A percentile compares a stretch with the other conserved stretches of the same genome.
phyloP scores from a whole-genome alignment of 225 moss, liverwort and hornwort genomes.

The Rhytidiadelphus loreus region DNA sequence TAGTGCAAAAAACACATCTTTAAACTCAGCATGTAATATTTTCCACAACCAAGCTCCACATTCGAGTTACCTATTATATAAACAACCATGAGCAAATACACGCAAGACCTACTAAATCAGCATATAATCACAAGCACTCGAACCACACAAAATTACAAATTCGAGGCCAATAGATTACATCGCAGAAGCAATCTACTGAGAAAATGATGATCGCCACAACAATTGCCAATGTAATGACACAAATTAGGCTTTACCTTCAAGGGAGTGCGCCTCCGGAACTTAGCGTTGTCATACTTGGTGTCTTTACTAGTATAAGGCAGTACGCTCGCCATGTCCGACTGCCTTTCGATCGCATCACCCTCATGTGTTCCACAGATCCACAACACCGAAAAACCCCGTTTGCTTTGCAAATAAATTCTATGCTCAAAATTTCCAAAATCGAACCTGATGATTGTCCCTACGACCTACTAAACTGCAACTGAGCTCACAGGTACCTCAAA shows the following conservation, averaged over 20 bases:
- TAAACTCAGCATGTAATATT: not conserved
- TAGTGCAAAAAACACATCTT: not conserved
- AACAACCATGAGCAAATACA: not conserved
- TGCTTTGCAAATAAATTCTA: not conserved
- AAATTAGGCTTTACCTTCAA: conserved; percentile 38
- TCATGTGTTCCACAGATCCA: not conserved
- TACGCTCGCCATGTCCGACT: conserved; percentile 17
- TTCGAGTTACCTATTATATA: not conserved
- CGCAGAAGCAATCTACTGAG: not conserved
- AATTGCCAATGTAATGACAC: not conserved
- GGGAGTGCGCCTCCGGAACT: conserved; percentile 70
- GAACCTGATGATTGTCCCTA: not conserved
- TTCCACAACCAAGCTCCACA: not conserved
- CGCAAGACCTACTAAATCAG: not conserved
- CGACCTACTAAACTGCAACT: not conserved
- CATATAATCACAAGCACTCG: not conserved
- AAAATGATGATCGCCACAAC: not conserved
- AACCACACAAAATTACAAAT: not conserved
- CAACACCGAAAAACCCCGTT: not conserved
- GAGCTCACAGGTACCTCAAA: not conserved
- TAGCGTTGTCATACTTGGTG: conserved; percentile 71
- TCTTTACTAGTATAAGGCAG: conserved; percentile 39
- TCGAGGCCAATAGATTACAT: not conserved
- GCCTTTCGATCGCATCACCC: conserved; percentile 3
- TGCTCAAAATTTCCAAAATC: not conserved